Evolutionary conservation across 2,329 filamentous ascomycete species (phyloP), one percentile per base, ranked within the genome.

Genomic region (Aspergillus tanneri): DNA sequence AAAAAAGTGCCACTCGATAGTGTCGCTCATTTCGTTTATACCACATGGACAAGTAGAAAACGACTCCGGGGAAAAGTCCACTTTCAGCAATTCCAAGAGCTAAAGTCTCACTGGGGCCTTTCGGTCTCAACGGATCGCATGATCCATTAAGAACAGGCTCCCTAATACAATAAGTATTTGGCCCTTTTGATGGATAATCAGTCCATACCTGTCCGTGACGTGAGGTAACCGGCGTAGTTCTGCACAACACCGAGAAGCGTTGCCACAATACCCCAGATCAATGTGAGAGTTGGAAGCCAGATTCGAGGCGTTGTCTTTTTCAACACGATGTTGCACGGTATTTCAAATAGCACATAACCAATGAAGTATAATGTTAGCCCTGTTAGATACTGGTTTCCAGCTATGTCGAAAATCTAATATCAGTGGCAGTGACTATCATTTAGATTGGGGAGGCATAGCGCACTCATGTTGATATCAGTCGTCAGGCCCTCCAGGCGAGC

Each of bases 31-130:
- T 74, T 10, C 78, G 71, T 49, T 79, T 81, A 52, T 85, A 85
- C 80, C 82, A 85, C 72, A 82, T 82, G 0, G 78, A 80, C 3
- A 84, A 68, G 47, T 83, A 80, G 58, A 80, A 83, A 23, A 79
- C 73, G 9, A 81, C 72, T 4, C 76, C 77, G 0, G 78, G 79
- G 49, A 79, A 77, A 38, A 81, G 74, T 4, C 77, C 77, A 28
- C 72, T 74, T 51, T 82, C 79, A 10, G 73, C 68, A 12, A 81
- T 59, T 14, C 79, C 79, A 3, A 82, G 65, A 37, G 79, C 71
- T 58, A 43, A 11, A 34, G 12, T 3, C 35, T 11, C 9, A 41
- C n/a, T n/a, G n/a, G n/a, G 23, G 28, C 27, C 40, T 34, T 43
- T 21, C 28, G 28, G 34, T 27, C 11, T 35, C 40, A 35, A n/a